Evolutionary conservation across 1,284 basidiomycete species (phyloP).

Genomic region (Fomitopsis betulina): DNA sequence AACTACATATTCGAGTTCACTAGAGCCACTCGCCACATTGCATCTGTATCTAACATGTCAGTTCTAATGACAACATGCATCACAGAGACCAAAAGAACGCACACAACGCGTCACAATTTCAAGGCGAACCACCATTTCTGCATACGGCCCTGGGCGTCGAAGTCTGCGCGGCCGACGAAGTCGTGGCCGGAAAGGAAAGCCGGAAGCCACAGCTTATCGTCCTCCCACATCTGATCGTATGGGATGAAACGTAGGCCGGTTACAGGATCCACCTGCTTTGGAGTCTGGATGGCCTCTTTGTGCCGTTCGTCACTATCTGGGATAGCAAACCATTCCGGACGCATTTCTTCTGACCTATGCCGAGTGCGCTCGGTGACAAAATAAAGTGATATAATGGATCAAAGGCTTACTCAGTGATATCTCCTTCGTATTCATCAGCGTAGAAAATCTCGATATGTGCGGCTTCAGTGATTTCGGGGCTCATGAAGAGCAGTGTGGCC

Average conservation of each 20-base stretch:
- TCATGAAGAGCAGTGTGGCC: conserved; percentile 60
- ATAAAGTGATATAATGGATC: background rate
- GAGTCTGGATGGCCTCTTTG: background rate
- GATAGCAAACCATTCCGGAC: conserved; percentile 58
- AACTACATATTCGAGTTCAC: too few species aligned
- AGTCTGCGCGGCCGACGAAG: conserved; percentile 59
- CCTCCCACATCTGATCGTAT: conserved; percentile 60
- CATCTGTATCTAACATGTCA: too few species aligned
- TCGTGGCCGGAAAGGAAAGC: conserved; percentile 40
- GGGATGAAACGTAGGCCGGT: conserved; percentile 36
- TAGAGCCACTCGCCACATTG: too few species aligned
- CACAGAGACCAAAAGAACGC: too few species aligned
- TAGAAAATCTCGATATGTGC: conserved; percentile 67
- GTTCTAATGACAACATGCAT: too few species aligned
- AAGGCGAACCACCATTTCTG: conserved; percentile 54
- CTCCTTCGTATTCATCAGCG: conserved; percentile 49
- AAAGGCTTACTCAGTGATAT: conserved; percentile 51
- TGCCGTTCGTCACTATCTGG: conserved; percentile 8
- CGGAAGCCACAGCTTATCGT: conserved; percentile 59
- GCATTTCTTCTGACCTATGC: conserved; percentile 64
- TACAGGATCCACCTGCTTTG: conserved; percentile 1
- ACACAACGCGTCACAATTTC: background rate
- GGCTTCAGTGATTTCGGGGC: conserved; percentile 45
- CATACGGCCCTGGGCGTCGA: conserved; percentile 30
- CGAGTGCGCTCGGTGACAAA: background rate